A percentile compares a stretch with the other conserved stretches of the same genome.
These are phyloP conservation scores for Metschnikowia koreensis DNA, from an alignment of 805 yeast species.

Conservation along the genomic window DNA sequence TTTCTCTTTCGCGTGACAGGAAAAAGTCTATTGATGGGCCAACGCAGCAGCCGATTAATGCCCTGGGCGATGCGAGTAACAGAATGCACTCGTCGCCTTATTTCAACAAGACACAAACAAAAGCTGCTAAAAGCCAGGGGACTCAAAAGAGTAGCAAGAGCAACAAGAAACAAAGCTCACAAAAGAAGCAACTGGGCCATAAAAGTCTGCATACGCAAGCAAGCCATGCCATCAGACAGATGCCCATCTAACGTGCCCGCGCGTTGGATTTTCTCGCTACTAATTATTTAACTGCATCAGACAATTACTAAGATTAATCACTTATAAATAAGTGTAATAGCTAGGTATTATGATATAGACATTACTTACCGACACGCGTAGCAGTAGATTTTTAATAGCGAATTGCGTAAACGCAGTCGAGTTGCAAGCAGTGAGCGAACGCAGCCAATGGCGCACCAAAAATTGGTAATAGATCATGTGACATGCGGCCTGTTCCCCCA, in stretches of 20 bases:
- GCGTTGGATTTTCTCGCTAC: no score
- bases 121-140: neutral
- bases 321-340: no score
- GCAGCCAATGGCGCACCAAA: slow-evolving; percentile 9
- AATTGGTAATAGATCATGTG: slow-evolving; percentile 4
- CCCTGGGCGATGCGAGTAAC: neutral
- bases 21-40: slow-evolving; percentile 17
- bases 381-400: no score
- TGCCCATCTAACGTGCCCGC: slow-evolving; percentile 9
- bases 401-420: no score
- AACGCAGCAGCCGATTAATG: neutral
- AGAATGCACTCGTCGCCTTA: slow-evolving; percentile 4
- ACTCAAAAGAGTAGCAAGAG: neutral
- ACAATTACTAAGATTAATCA: no score
- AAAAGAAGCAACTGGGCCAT: neutral
- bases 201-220: neutral
- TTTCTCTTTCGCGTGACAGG: slow-evolving; percentile 31
- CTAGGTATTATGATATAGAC: no score
- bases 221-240: slow-evolving; percentile 6
- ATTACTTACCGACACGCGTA: no score
- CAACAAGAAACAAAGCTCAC: neutral
- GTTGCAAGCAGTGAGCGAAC: neutral
- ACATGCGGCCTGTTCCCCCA: slow-evolving; percentile 2
- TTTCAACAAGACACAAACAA: slow-evolving; percentile 3
- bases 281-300: no score